phyloP scores from a whole-genome alignment of 139 green algal species.

The Gonium pectorale region DNA sequence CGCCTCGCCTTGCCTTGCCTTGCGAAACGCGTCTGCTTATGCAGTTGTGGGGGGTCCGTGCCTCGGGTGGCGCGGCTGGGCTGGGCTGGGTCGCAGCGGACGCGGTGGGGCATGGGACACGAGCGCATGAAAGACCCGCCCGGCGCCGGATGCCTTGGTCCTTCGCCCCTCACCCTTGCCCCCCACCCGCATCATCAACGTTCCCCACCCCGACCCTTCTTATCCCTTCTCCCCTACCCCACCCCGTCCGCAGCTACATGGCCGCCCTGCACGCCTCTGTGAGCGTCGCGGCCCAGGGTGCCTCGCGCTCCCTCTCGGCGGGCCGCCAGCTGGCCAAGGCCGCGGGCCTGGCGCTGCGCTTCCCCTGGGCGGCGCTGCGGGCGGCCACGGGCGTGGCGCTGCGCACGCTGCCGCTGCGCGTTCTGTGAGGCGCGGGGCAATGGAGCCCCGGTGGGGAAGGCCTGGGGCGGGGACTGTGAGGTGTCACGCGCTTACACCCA shows the following conservation, averaged over 20 bases:
- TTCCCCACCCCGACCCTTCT: not conserved
- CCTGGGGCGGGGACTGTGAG: no score
- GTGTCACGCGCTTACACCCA: no score
- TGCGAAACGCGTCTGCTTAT: not conserved
- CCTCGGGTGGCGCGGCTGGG: not conserved
- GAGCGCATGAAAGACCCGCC: not conserved
- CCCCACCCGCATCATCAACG: not conserved
- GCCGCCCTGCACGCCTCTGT: not conserved
- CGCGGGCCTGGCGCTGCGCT: constrained; percentile 15
- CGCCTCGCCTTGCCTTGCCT: no score
- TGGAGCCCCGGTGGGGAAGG: no score
- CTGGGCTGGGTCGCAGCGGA: not conserved
- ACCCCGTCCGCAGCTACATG: constrained; percentile 4
- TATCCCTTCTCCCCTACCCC: not conserved
- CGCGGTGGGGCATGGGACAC: not conserved
- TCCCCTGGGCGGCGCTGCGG: constrained; percentile 29
- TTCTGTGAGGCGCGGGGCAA: constrained; percentile 10
- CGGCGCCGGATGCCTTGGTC: not conserved
- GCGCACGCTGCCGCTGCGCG: not conserved
- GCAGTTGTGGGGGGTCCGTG: not conserved
- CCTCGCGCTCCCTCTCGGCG: not conserved
- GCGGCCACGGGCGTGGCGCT: not conserved
- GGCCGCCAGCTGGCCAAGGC: constrained; percentile 16
- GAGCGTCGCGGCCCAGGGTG: not conserved
- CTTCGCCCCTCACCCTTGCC: not conserved